A percentile compares a stretch with the other conserved stretches of the same genome.
Conservation (phyloP, 306 rosid genomes). For the Rubus idaeus region DNA sequence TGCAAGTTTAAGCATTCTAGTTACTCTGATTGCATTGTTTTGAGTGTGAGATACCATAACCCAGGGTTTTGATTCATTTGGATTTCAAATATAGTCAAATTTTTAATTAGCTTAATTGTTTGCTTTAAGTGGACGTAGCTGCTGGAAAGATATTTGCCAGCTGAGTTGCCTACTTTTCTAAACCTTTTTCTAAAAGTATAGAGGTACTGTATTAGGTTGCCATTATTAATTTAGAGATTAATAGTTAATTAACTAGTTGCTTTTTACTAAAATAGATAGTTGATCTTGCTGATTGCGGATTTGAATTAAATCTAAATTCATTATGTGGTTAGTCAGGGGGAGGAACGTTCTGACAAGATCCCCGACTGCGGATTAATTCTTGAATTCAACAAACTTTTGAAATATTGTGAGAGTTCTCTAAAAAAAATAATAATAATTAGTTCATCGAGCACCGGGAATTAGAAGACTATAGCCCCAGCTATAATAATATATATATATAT, state of each 20-base stretch:
- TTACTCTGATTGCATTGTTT: background rate
- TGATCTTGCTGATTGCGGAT: no score
- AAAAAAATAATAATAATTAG: no score
- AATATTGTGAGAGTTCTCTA: no score
- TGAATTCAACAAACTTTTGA: no score
- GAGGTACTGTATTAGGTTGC: conserved; percentile 2
- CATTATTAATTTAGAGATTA: background rate
- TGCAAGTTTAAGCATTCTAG: background rate
- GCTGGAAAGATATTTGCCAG: conserved; percentile 36
- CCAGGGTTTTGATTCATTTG: background rate
- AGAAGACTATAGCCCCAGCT: background rate
- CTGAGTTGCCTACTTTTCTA: background rate
- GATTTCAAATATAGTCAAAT: background rate
- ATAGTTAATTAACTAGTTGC: background rate
- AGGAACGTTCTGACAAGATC: no score
- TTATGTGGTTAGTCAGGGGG: no score
- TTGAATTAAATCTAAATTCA: no score
- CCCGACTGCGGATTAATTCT: no score
- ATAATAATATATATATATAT: no score
- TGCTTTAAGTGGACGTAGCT: conserved; percentile 3
- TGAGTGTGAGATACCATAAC: background rate
- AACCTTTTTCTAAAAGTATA: background rate
- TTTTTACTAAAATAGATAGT: background rate
- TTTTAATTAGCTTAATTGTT: background rate
- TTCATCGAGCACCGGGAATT: background rate